Evolutionary conservation across 495 filamentous ascomycete species (phyloP), one percentile per base, ranked within the genome.

Genomic region (Penicillium diatomitis): DNA sequence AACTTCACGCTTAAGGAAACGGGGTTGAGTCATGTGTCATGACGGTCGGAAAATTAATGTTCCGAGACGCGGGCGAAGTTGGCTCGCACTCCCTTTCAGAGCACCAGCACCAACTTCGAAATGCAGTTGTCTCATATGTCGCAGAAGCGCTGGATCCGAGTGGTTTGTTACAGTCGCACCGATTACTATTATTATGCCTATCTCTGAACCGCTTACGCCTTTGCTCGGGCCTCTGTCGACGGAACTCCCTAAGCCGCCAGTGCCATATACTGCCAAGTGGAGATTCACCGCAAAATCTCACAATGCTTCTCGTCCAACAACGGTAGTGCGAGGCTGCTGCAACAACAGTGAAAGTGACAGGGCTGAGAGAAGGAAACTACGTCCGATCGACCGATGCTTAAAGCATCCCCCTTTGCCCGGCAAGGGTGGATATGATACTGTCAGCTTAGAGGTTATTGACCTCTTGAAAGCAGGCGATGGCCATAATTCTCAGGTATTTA

Each of bases 401-500:
- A 51, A 34, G 12, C 55, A 52, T 41, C 52, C 58, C 38, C 58
- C 57, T 10, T 52, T 56, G 41, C 47, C 43, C 28, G 57, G n/a
- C n/a, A n/a, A n/a, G n/a, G n/a, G n/a, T n/a, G n/a, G n/a, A n/a
- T n/a, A n/a, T n/a, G n/a, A n/a, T n/a, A n/a, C n/a, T n/a, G n/a
- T n/a, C n/a, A n/a, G n/a, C n/a, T n/a, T 63, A 9, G 45, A 58
- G 38, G 47, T 59, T 36, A 43, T 50, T 36, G 48, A 56, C 32
- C 29, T 50, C 37, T 50, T 57, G 38, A 48, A 57, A 51, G 61
- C n/a, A 27, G 61, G 48, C 30, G 55, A 61, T 48, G 48, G 49
- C 37, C 50, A 58, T n/a, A 53, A 55, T 44, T 55, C 58, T 28
- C 53, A 64, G 35, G 41, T 64, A 43, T 51, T 61, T 29, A 52